Conservation (phyloP, 768 basidiomycete species). For the Kwoniella dejecticola region DNA sequence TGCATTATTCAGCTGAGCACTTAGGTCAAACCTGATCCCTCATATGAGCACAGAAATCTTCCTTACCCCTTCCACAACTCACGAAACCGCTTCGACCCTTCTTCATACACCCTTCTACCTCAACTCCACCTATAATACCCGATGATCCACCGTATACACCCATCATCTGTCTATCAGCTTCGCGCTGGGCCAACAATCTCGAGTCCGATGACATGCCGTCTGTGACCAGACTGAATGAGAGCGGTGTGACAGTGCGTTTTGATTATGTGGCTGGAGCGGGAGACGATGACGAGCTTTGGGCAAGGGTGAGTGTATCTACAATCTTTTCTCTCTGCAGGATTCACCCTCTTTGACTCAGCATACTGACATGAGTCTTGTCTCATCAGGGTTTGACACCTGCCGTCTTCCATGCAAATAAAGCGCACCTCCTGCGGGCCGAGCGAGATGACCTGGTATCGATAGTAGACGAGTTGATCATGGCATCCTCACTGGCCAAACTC, state of each 20-base stretch:
- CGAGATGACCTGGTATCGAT: slow-evolving; percentile 62
- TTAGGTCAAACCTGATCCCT: no score
- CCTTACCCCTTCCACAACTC: slow-evolving; percentile 68
- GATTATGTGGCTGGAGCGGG: slow-evolving; percentile 91
- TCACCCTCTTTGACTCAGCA: not conserved
- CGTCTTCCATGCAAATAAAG: slow-evolving; percentile 68
- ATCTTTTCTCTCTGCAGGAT: not conserved
- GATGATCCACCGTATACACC: slow-evolving; percentile 56
- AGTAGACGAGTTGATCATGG: slow-evolving; percentile 33
- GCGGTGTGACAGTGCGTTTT: slow-evolving; percentile 66
- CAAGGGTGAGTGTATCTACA: slow-evolving; percentile 62
- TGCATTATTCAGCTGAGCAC: no score
- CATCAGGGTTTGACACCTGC: slow-evolving; percentile 75
- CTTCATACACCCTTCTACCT: slow-evolving; percentile 79
- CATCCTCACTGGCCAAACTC: not conserved
- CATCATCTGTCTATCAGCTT: slow-evolving; percentile 83
- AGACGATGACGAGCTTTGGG: slow-evolving; percentile 92
- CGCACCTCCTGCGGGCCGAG: slow-evolving; percentile 59
- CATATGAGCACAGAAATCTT: slow-evolving; percentile 63
- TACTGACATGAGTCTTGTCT: not conserved
- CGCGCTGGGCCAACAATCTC: slow-evolving; percentile 62
- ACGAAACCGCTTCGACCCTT: slow-evolving; percentile 73
- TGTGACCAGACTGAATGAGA: slow-evolving; percentile 27
- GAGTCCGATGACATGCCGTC: slow-evolving; percentile 54
- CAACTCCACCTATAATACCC: slow-evolving; percentile 59